A percentile compares a stretch with the other conserved stretches of the same genome.
These are phyloP conservation scores for Picochlorum sp. DNA, from an alignment of 139 green algal species.

Conservation along the genomic window DNA sequence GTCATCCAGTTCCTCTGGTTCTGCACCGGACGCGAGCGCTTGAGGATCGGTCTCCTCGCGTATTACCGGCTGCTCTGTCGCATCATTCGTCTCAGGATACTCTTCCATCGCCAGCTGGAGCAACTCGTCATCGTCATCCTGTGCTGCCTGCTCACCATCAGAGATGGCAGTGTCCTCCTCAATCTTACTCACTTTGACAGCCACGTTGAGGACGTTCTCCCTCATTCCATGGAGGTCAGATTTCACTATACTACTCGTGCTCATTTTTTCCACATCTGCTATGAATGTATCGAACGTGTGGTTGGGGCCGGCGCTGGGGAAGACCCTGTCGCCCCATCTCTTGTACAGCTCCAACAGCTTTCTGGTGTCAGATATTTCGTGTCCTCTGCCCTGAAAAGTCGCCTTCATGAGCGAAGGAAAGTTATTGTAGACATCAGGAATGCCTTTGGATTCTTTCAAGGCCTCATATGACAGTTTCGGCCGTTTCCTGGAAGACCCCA, in stretches of 20 bases:
- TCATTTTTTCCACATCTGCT: constrained; percentile 27
- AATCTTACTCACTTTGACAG: not conserved
- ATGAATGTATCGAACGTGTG: constrained; percentile 38
- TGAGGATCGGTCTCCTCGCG: not conserved
- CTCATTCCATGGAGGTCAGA: constrained; percentile 15
- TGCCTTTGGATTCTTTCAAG: constrained; percentile 23
- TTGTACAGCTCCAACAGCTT: constrained; percentile 47
- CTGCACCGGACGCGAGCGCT: too few relatives aligned
- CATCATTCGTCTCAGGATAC: not conserved
- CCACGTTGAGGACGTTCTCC: constrained; percentile 23
- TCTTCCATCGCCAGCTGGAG: constrained; percentile 15
- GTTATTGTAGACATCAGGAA: constrained; percentile 26
- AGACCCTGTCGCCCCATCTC: constrained; percentile 39
- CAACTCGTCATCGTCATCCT: constrained; percentile 23
- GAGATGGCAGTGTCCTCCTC: not conserved
- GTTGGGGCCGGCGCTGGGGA: constrained; percentile 9
- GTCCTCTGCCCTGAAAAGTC: constrained; percentile 23
- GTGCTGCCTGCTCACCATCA: constrained; percentile 13
- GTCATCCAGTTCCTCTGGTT: not conserved
- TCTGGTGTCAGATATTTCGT: constrained; percentile 37
- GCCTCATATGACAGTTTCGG: constrained; percentile 41
- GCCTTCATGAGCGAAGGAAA: constrained; percentile 26
- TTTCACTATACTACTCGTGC: constrained; percentile 11
- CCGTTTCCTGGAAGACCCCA: constrained; percentile 20
- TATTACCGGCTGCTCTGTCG: not conserved